Base-by-base conservation (phyloP, 805 yeast species). In the Saccharomyces eubayanus region DNA sequence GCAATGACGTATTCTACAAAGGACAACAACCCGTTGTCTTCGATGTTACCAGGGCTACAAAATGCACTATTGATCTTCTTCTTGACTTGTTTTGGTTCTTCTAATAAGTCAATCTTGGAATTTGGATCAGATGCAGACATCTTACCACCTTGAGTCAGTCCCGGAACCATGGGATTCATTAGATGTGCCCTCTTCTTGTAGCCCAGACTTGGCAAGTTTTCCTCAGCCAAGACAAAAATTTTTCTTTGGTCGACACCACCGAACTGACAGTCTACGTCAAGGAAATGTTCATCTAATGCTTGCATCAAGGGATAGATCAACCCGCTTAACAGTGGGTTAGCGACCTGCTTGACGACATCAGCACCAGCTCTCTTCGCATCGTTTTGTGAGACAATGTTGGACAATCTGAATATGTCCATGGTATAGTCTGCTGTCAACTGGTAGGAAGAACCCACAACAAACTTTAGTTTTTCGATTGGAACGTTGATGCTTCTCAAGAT, bases 231-330 rank as follows among this genome's bases (percentile, higher is more conserved):
- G 28, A 90, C 97, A 62, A 94, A 94, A 66, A 94, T 94, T 76
- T 94, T 94, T 74, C 99, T 84, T 77, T 94, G 99, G 72, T 94
- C 99, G 53, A 94, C 96, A 71, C 99, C 99, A 61, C 99, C 99
- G 66, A 94, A 94, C 75, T 94, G 99, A 27, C 82, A 96, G 71
- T 94, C 99, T 43, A 82, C 89, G 30, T 77, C 86, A 66, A 94
- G 80, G 71, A 85, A 84, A 67, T 94, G 85, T 73, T 94, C 99
- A 71, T 94, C 99, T 55, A 94, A 78, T 6, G 97, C 97, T 76
- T 94, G 99, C 99, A 94, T 94, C 68, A 95, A 80, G 53, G 99
- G 99, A 73, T 94, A 94, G 62, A 94, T 89, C 70, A 94, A 81
- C 8, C 99, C 99, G 45, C 92, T 83, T 55, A 94, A 80, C 61